Percentiles rank a stretch among this genome's conserved stretches.
Conservation (phyloP, 768 basidiomycete genomes). For the Strobilomyces echinocephalus region DNA sequence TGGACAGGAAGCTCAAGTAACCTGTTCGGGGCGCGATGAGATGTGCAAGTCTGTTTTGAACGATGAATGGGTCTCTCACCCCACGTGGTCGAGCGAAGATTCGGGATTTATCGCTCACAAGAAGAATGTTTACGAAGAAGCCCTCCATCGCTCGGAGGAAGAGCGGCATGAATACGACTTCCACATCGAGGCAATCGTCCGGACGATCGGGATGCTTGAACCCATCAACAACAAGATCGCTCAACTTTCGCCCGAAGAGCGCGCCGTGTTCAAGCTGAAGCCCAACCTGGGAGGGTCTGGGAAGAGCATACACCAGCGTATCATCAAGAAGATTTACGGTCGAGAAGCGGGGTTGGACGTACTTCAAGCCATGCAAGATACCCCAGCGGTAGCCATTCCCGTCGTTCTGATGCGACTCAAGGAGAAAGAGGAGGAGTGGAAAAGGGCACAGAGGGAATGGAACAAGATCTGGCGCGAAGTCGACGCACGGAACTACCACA, state of each 20-base stretch:
- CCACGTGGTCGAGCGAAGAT: slow-evolving; percentile 92
- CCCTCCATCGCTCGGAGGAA: slow-evolving; percentile 92
- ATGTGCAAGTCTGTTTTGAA: slow-evolving; percentile 96
- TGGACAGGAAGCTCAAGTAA: slow-evolving; percentile 73
- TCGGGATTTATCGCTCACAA: slow-evolving; percentile 85
- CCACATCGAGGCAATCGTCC: slow-evolving; percentile 91
- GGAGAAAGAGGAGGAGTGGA: slow-evolving; percentile 98
- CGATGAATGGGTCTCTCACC: slow-evolving; percentile 98
- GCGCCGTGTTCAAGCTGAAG: slow-evolving; percentile 77
- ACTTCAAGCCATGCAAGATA: slow-evolving; percentile 86
- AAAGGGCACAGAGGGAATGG: slow-evolving; percentile 95
- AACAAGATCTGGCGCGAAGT: slow-evolving; percentile 98
- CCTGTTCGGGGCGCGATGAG: slow-evolving; percentile 93
- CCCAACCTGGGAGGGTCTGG: slow-evolving; percentile 78
- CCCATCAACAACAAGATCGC: slow-evolving; percentile 86
- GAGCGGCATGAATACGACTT: slow-evolving; percentile 99
- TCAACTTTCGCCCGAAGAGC: slow-evolving; percentile 73
- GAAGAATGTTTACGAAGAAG: slow-evolving; percentile 96
- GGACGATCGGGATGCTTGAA: slow-evolving; percentile 87
- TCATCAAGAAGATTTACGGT: slow-evolving; percentile 97
- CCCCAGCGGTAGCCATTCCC: slow-evolving; percentile 82
- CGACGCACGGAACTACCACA: slow-evolving; percentile 89
- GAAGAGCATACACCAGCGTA: slow-evolving; percentile 87
- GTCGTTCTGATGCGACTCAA: slow-evolving; percentile 86
- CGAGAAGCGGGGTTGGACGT: slow-evolving; percentile 79